Percentiles rank a stretch among this genome's conserved stretches.
These are phyloP conservation scores for Epichloe brachyelytri DNA, from an alignment of 2,329 filamentous ascomycete genomes.

Conservation along the genomic window DNA sequence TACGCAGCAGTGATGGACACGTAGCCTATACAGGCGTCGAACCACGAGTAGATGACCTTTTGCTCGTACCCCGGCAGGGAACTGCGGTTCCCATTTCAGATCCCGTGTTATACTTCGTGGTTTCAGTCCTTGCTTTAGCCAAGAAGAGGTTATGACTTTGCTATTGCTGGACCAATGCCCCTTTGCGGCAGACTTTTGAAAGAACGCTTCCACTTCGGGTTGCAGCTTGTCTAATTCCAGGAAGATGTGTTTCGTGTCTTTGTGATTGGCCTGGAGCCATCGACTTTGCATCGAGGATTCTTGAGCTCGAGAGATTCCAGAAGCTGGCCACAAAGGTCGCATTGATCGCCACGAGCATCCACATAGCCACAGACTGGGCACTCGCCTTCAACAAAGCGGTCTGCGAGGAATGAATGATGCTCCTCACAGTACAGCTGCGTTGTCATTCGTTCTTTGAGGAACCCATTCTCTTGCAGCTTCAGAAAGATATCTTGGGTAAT, in stretches of 20 bases:
- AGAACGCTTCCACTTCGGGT: constrained; percentile 59
- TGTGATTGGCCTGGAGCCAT: constrained; percentile 60
- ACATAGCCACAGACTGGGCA: constrained; percentile 55
- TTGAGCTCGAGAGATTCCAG: constrained; percentile 55
- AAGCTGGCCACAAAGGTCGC: constrained; percentile 53
- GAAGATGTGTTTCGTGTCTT: constrained; percentile 75
- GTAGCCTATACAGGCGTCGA: constrained; percentile 77
- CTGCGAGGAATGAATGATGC: constrained; percentile 56
- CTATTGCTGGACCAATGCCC: constrained; percentile 61
- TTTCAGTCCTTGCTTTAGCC: constrained; percentile 64
- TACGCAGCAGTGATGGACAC: constrained; percentile 76
- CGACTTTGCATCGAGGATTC: constrained; percentile 73
- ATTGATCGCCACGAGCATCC: constrained; percentile 54
- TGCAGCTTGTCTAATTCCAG: constrained; percentile 66
- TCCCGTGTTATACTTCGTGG: constrained; percentile 74
- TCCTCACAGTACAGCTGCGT: constrained; percentile 73
- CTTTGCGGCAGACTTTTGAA: constrained; percentile 51
- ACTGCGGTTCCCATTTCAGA: constrained; percentile 56
- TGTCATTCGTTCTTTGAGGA: constrained; percentile 64
- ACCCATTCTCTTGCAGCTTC: constrained; percentile 68
- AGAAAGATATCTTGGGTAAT: constrained; percentile 77
- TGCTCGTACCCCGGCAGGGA: constrained; percentile 33
- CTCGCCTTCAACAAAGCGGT: constrained; percentile 62
- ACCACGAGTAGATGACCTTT: constrained; percentile 72
- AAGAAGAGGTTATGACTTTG: constrained; percentile 55